Evolutionary conservation across 192 early-diverging fungal species (phyloP).

Genomic region (Linnemannia schmuckeri): DNA sequence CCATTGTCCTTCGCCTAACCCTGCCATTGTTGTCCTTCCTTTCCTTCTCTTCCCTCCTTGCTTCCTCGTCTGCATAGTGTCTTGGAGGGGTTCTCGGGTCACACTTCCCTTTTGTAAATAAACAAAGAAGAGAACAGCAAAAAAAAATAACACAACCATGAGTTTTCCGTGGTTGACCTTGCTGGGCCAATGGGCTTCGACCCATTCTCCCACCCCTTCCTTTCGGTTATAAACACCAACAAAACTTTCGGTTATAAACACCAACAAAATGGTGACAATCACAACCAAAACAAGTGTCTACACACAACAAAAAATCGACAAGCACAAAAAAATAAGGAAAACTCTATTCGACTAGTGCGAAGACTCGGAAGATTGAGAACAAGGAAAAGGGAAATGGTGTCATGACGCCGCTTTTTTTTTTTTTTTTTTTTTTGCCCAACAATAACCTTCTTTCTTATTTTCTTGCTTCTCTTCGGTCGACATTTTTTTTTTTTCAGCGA

Average conservation of each 20-base stretch:
- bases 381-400: no score
- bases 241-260: background rate
- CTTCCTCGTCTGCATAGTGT: background rate
- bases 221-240: background rate
- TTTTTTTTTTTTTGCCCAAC: no score
- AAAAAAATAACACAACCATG: background rate
- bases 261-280: background rate
- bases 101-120: background rate
- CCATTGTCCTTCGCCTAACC: background rate
- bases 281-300: background rate
- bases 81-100: background rate
- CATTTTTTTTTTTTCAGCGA: no score
- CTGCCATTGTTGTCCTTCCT: background rate
- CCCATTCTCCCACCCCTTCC: background rate
- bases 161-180: background rate
- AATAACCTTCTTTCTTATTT: no score
- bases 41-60: background rate
- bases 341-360: no score
- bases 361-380: no score
- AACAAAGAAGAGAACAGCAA: background rate
- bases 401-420: no score
- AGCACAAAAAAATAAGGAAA: no score
- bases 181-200: background rate
- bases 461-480: no score
- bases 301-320: background rate